Evolutionary conservation across 805 yeast genomes (phyloP), one percentile per base, ranked within the genome.

Genomic region (Lipomyces orientalis): DNA sequence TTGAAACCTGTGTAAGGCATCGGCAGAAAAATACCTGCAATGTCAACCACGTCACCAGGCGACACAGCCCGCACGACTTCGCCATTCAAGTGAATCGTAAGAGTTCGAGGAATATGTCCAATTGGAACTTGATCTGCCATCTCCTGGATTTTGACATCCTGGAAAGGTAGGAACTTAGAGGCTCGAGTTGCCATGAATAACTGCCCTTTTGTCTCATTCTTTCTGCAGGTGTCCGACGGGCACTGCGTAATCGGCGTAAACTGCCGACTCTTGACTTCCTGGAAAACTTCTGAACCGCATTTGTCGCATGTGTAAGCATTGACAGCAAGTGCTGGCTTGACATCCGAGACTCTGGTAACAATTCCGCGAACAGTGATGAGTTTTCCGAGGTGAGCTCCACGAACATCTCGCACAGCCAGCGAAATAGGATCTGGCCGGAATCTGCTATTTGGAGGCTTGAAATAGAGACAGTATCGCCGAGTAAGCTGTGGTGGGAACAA

Each of bases 281-380:
- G 98, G 84, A 96, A 95, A 62, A 92, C 88, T 80, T 95, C 99
- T 79, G 86, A 90, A 59, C 99, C 99, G 83, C 99, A 95, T 74
- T 90, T 90, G 77, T 95, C 99, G 81, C 99, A 95, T 6, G 98
- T 91, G 77, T 94, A 96, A 0, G 99, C 98, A 74, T 90, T 92
- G 63, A 95, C 98, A 68, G 86, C 82, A 7, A 95, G 91, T 5
- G 91, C 83, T 3, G 99, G 99, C 78, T 93, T 94, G 56, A 95
- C 99, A 78, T 95, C 99, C 1, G 97, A 89, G 4, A 93, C 97
- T 72, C 99, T 84, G 8, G 98, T 95, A 61, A 94, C 92, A 72
- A 95, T 93, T 65, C 99, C 99, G 71, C 97, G 83, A 3, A 93
- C 90, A 0, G 97, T 93, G 74, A 95, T 90, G 69, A 91, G 85